Evolutionary conservation across 164 flowering plant species (phyloP).

Genomic region (Annona squamosa): DNA sequence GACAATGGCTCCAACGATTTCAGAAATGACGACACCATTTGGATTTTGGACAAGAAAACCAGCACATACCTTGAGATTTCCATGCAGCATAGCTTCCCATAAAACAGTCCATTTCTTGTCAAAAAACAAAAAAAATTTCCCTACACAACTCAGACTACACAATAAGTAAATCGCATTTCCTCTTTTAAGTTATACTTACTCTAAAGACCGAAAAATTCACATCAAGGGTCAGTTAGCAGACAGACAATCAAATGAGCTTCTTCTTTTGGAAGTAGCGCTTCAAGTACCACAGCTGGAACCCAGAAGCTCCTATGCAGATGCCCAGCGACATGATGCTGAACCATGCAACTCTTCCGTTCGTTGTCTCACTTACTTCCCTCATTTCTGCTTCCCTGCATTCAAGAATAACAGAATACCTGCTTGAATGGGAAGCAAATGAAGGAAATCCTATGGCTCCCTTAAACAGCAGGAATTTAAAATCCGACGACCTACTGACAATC

Average conservation of each 20-base stretch:
- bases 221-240: background rate
- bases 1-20: no score
- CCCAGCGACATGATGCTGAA: slow-evolving; percentile 71
- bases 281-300: slow-evolving; percentile 63
- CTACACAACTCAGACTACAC: background rate
- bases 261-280: slow-evolving; percentile 85
- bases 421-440: background rate
- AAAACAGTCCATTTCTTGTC: no score
- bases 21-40: no score
- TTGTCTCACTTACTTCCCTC: slow-evolving; percentile 71
- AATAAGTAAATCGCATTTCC: background rate
- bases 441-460: background rate
- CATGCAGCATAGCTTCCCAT: no score
- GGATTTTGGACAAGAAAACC: no score
- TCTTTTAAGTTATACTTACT: background rate
- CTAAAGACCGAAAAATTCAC: background rate
- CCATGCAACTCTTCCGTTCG: slow-evolving; percentile 79
- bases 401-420: background rate
- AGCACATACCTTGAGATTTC: no score
- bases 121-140: background rate
- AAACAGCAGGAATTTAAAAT: background rate
- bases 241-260: slow-evolving; percentile 58
- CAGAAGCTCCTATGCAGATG: slow-evolving; percentile 67
- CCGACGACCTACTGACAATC: background rate
- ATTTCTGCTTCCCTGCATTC: slow-evolving; percentile 57